Evolutionary conservation across 2,329 filamentous ascomycete species (phyloP).

Genomic region (Passalora sequoiae): DNA sequence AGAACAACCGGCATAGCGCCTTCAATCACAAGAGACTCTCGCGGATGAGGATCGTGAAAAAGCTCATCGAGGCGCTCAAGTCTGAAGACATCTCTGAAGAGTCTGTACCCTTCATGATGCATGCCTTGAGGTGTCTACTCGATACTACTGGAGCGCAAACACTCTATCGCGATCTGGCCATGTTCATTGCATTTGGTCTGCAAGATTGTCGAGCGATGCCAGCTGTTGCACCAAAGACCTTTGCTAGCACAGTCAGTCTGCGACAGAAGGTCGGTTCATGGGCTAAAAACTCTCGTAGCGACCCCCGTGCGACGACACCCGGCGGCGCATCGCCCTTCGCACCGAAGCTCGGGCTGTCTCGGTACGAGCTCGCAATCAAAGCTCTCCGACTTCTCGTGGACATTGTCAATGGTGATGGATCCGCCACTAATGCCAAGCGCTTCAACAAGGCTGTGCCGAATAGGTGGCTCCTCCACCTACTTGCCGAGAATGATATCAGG

Average conservation of each 20-base stretch:
- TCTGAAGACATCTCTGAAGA: constrained; percentile 69
- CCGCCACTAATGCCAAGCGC: constrained; percentile 44
- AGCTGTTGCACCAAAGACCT: constrained; percentile 19
- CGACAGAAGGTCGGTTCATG: constrained; percentile 28
- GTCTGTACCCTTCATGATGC: constrained; percentile 69
- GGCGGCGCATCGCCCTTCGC: constrained; percentile 14
- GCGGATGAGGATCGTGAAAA: constrained; percentile 88
- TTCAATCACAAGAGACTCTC: constrained; percentile 85
- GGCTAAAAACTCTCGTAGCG: constrained; percentile 21
- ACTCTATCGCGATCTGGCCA: constrained; percentile 75
- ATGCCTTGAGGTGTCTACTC: constrained; percentile 72
- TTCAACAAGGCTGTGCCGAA: constrained; percentile 94
- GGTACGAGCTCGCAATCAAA: constrained; percentile 28
- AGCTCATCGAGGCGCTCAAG: constrained; percentile 84
- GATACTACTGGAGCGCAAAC: constrained; percentile 77
- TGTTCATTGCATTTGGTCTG: constrained; percentile 90
- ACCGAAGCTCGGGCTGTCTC: constrained; percentile 17
- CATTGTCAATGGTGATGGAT: constrained; percentile 24
- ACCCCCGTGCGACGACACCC: constrained; percentile 26
- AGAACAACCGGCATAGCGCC: constrained; percentile 83
- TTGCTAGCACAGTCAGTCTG: constrained; percentile 27
- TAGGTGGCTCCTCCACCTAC: constrained; percentile 71
- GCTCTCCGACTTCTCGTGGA: constrained; percentile 27
- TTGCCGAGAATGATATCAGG: constrained; percentile 79
- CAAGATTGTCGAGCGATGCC: constrained; percentile 53